Evolutionary conservation across 2,329 filamentous ascomycete species (phyloP).

Genomic region (Nemania sp.): DNA sequence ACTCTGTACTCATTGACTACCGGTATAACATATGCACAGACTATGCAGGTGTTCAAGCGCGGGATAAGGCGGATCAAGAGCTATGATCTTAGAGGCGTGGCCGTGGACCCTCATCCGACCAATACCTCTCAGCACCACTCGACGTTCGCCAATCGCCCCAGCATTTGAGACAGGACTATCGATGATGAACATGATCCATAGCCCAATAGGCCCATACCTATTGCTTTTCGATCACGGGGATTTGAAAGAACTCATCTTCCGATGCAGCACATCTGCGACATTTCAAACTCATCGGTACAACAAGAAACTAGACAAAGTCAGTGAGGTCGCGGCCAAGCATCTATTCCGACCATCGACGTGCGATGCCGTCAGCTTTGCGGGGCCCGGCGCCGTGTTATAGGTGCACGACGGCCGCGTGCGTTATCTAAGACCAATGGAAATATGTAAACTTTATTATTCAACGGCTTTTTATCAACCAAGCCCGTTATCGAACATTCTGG

Average conservation of each 20-base stretch:
- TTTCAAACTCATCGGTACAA: too few relatives aligned
- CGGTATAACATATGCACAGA: background rate
- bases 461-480: slow-evolving; percentile 5
- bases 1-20: background rate
- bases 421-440: slow-evolving; percentile 27
- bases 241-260: too few relatives aligned
- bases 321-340: too few relatives aligned
- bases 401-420: slow-evolving; percentile 13
- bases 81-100: background rate
- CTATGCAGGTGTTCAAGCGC: slow-evolving; percentile 1
- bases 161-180: too few relatives aligned
- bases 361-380: slow-evolving; percentile 22
- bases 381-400: slow-evolving; percentile 22
- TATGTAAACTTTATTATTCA: slow-evolving; percentile 17
- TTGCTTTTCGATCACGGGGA: too few relatives aligned
- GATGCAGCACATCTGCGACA: too few relatives aligned
- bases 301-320: too few relatives aligned
- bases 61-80: slow-evolving; percentile 6
- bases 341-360: slow-evolving; percentile 3
- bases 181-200: too few relatives aligned
- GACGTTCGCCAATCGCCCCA: too few relatives aligned
- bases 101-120: background rate
- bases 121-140: too few relatives aligned
- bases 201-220: too few relatives aligned
- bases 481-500: slow-evolving; percentile 4